phyloP scores from a whole-genome alignment of 148 eudicot species.

The Heliosperma pusillum region DNA sequence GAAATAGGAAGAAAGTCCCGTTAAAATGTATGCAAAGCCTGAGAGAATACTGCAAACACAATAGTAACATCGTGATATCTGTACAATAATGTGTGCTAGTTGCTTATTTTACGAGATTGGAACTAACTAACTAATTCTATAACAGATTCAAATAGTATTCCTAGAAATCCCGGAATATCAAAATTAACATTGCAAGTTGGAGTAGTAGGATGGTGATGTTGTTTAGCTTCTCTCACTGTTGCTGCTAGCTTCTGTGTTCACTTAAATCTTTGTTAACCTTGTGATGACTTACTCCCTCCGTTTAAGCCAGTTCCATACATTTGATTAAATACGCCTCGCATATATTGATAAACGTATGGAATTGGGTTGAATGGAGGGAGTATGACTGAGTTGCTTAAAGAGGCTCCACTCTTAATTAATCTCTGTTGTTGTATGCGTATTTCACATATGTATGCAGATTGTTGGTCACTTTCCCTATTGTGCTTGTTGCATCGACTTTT shows the following conservation, averaged over 20 bases:
- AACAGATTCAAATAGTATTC: not conserved
- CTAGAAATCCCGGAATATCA: not conserved
- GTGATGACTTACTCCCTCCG: not conserved
- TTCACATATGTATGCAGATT: not conserved
- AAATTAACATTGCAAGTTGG: not conserved
- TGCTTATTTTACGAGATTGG: not conserved
- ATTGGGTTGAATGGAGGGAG: too few relatives aligned
- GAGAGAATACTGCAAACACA: not conserved
- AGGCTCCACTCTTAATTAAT: not conserved
- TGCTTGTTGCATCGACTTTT: not conserved
- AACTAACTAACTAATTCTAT: not conserved
- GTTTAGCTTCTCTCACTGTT: too few relatives aligned
- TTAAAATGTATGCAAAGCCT: not conserved
- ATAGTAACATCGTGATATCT: not conserved
- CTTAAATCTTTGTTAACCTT: not conserved
- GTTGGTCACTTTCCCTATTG: not conserved
- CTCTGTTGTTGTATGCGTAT: not conserved
- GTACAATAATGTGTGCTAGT: not conserved
- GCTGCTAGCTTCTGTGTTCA: not conserved
- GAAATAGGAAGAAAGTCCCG: not conserved
- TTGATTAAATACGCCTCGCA: too few relatives aligned
- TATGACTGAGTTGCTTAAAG: not conserved
- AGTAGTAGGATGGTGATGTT: too few relatives aligned
- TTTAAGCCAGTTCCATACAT: too few relatives aligned
- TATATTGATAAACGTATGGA: too few relatives aligned